Percentiles rank a stretch among this genome's conserved stretches.
Evolutionary conservation across 2,329 filamentous ascomycete genomes (phyloP).

Genomic region (Trichoderma koningiopsis): DNA sequence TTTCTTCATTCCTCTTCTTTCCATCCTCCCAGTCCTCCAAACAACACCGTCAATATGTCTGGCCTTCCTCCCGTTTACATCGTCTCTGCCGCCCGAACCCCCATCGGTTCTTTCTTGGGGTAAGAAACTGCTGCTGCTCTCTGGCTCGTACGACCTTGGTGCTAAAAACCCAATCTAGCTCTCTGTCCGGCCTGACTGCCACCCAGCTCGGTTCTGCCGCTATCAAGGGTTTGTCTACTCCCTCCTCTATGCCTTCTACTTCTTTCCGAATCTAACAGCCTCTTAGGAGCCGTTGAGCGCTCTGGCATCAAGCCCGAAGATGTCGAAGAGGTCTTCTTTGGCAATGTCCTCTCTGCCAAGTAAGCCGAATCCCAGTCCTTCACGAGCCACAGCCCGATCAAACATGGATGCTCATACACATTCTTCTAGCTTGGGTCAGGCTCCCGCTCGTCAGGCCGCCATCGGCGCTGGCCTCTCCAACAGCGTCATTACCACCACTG

Average conservation of each 20-base stretch:
- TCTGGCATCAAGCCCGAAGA: slow-evolving; percentile 85
- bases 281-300: slow-evolving; percentile 74
- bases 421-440: slow-evolving; percentile 79
- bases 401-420: not conserved
- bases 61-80: slow-evolving; percentile 90
- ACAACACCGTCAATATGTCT: slow-evolving; percentile 61
- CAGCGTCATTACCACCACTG: slow-evolving; percentile 80
- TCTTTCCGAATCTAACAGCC: slow-evolving; percentile 25
- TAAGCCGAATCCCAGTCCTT: slow-evolving; percentile 47
- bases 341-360: slow-evolving; percentile 97
- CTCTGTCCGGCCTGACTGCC: slow-evolving; percentile 83
- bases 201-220: slow-evolving; percentile 85
- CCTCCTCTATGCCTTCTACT: not conserved
- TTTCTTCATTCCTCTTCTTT: not conserved
- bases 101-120: slow-evolving; percentile 93
- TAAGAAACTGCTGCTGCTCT: slow-evolving; percentile 42
- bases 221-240: slow-evolving; percentile 73
- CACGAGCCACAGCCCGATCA: not conserved
- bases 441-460: slow-evolving; percentile 92
- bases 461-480: slow-evolving; percentile 83
- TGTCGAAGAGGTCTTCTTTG: slow-evolving; percentile 96
- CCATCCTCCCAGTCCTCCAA: slow-evolving; percentile 3
- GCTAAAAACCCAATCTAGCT: slow-evolving; percentile 54
- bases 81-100: slow-evolving; percentile 86
- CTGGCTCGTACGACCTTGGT: not conserved